These are phyloP conservation scores for Ustilago trichophora DNA, from an alignment of 1,284 basidiomycete species.

Conservation along the genomic window DNA sequence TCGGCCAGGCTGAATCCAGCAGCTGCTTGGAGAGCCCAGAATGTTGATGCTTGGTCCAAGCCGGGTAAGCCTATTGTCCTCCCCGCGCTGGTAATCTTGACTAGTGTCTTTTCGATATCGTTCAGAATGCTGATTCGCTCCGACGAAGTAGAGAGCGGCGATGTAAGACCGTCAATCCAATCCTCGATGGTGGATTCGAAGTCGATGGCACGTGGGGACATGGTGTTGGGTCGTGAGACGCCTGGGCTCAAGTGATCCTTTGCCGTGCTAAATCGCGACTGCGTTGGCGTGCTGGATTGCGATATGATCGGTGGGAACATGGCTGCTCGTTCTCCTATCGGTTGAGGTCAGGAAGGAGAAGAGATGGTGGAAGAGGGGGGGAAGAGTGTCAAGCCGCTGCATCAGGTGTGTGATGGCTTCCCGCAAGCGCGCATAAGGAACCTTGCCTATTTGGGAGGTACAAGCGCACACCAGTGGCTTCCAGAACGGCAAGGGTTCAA, in stretches of 20 bases:
- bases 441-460: slow-evolving; percentile 10
- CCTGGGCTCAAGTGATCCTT: slow-evolving; percentile 19
- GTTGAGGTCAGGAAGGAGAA: not conserved
- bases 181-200: slow-evolving; percentile 20
- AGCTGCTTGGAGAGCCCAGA: slow-evolving; percentile 32
- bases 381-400: too few relatives aligned
- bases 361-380: too few relatives aligned
- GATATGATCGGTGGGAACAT: slow-evolving; percentile 29
- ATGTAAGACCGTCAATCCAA: slow-evolving; percentile 33
- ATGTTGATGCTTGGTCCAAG: slow-evolving; percentile 15
- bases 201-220: slow-evolving; percentile 16
- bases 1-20: slow-evolving; percentile 39
- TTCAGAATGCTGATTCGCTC: slow-evolving; percentile 35
- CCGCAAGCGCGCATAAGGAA: slow-evolving; percentile 4
- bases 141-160: slow-evolving; percentile 26
- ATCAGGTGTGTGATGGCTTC: not conserved
- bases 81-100: slow-evolving; percentile 10
- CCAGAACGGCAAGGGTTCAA: slow-evolving; percentile 2
- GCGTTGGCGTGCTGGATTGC: slow-evolving; percentile 1
- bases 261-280: slow-evolving; percentile 4
- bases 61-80: not conserved
- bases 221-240: slow-evolving; percentile 23
- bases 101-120: slow-evolving; percentile 32
- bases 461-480: slow-evolving; percentile 30
- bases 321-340: slow-evolving; percentile 3